A percentile compares a stretch with the other conserved stretches of the same genome.
Conservation (phyloP, 148 eudicot genomes). For the Rhododendron williamsianum region DNA sequence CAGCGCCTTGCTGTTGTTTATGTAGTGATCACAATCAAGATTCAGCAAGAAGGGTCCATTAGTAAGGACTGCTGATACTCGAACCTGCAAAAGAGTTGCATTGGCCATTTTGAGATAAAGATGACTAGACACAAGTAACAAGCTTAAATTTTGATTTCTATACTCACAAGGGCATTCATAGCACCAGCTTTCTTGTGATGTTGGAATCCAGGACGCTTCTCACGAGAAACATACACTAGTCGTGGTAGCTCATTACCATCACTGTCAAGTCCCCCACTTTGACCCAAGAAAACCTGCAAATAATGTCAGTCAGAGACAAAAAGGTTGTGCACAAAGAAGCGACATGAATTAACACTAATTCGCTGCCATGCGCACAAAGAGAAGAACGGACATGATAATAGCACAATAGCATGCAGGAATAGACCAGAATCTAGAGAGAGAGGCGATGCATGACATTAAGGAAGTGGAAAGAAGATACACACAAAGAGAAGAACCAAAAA, state of each 20-base stretch:
- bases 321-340: constrained; percentile 1
- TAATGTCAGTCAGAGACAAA: not conserved
- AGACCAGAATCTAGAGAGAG: not conserved
- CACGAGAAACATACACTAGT: constrained; percentile 87
- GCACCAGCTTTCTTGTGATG: constrained; percentile 97
- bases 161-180: constrained; percentile 80
- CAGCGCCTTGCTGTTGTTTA: constrained; percentile 78
- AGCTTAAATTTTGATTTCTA: not conserved
- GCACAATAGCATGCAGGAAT: not conserved
- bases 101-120: not conserved
- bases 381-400: not conserved
- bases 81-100: constrained; percentile 47
- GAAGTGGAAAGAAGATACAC: not conserved
- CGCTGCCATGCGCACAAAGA: not conserved
- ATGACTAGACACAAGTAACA: not conserved
- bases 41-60: constrained; percentile 86
- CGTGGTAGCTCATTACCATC: constrained; percentile 73
- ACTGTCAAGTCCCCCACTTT: constrained; percentile 69
- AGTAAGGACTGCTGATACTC: constrained; percentile 86
- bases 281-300: constrained; percentile 72
- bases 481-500: not conserved
- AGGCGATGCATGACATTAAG: not conserved
- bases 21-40: constrained; percentile 96
- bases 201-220: constrained; percentile 85
- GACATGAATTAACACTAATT: not conserved